Percentiles rank a stretch among this genome's conserved stretches.
Evolutionary conservation across 306 rosid genomes (phyloP).

Genomic region (Sophora flavescens): DNA sequence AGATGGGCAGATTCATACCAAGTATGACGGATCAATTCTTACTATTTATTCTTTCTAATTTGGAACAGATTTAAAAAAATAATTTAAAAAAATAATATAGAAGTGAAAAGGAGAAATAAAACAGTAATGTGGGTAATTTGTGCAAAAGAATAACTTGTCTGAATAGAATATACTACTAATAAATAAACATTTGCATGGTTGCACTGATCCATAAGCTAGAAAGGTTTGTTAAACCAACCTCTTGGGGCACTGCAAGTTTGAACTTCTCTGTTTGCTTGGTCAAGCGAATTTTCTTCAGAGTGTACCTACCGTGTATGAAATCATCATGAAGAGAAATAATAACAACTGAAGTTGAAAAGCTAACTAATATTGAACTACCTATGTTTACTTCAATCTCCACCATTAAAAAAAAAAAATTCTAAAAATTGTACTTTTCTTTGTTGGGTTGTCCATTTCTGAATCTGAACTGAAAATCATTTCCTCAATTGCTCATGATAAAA

Average conservation of each 20-base stretch:
- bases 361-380: slow-evolving; percentile 13
- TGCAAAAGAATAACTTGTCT: slow-evolving; percentile 19
- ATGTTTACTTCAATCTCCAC: background rate
- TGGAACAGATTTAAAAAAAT: background rate
- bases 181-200: slow-evolving; percentile 12
- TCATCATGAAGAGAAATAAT: slow-evolving; percentile 32
- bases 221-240: slow-evolving; percentile 66
- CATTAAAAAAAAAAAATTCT: slow-evolving; percentile 34
- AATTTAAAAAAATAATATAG: no score
- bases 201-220: slow-evolving; percentile 40
- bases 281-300: slow-evolving; percentile 92
- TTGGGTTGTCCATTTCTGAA: slow-evolving; percentile 34
- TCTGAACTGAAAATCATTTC: slow-evolving; percentile 32
- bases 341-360: slow-evolving; percentile 20
- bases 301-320: slow-evolving; percentile 69
- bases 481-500: slow-evolving; percentile 19
- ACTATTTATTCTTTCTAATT: slow-evolving; percentile 5
- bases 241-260: slow-evolving; percentile 92
- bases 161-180: background rate
- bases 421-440: slow-evolving; percentile 17
- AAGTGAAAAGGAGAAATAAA: background rate
- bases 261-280: slow-evolving; percentile 92
- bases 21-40: background rate
- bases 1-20: background rate
- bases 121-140: slow-evolving; percentile 1